Percentiles rank a stretch among this genome's conserved stretches.
Conservation (phyloP, 1,139 yeast species). For the Suhomyces ambrosiae region DNA sequence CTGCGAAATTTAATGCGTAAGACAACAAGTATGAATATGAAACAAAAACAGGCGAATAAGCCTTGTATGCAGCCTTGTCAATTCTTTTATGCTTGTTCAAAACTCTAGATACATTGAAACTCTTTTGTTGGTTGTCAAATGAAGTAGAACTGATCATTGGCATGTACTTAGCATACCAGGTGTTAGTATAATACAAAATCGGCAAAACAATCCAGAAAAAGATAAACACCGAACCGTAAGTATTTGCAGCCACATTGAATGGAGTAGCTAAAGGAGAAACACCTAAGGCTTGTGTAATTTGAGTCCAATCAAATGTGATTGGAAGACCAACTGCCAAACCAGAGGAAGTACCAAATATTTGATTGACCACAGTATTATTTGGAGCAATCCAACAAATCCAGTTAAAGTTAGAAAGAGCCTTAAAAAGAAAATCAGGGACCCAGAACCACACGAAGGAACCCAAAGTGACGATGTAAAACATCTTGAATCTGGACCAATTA, state of each 20-base stretch:
- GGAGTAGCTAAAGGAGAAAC: constrained; percentile 25
- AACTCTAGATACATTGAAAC: constrained; percentile 42
- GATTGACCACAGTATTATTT: constrained; percentile 31
- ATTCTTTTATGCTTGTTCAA: constrained; percentile 17
- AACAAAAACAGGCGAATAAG: constrained; percentile 38
- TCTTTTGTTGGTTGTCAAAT: constrained; percentile 46
- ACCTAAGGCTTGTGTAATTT: constrained; percentile 29
- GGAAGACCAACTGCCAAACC: constrained; percentile 20
- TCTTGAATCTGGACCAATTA: constrained; percentile 24
- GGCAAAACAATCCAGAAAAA: constrained; percentile 48
- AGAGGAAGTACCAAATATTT: constrained; percentile 19
- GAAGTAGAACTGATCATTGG: constrained; percentile 49
- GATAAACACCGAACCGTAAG: constrained; percentile 28
- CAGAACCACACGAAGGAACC: constrained; percentile 25
- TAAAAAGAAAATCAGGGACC: constrained; percentile 23
- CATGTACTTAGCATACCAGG: constrained; percentile 52
- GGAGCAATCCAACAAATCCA: constrained; percentile 49
- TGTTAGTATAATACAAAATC: constrained; percentile 52
- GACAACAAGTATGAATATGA: constrained; percentile 41
- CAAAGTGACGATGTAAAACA: constrained; percentile 22
- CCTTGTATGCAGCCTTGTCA: constrained; percentile 29
- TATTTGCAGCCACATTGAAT: constrained; percentile 22
- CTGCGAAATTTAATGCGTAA: constrained; percentile 46
- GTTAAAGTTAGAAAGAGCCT: constrained; percentile 29
- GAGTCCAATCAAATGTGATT: constrained; percentile 59